These are phyloP conservation scores for Curvularia sp. DNA, from an alignment of 2,329 filamentous ascomycete species.

Conservation along the genomic window DNA sequence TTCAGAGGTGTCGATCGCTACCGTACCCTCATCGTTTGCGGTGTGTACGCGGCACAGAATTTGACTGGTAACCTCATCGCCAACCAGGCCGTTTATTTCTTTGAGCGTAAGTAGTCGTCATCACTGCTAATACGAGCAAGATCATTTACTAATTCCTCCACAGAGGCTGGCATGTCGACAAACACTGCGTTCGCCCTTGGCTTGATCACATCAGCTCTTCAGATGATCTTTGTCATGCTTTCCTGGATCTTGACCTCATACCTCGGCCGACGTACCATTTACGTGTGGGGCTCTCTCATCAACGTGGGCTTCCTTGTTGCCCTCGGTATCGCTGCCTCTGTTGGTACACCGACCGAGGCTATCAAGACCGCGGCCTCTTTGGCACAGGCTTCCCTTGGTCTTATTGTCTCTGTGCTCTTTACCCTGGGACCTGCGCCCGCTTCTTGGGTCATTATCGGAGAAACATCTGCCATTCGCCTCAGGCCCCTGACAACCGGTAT, in stretches of 20 bases:
- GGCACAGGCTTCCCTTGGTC: conserved; percentile 68
- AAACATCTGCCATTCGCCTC: conserved; percentile 71
- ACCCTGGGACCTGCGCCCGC: conserved; percentile 68
- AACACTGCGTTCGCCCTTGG: conserved; percentile 67
- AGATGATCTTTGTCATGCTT: conserved; percentile 68
- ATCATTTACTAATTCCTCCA: not conserved
- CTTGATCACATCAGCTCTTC: conserved; percentile 70
- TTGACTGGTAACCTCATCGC: conserved; percentile 69
- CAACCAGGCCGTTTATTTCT: conserved; percentile 69
- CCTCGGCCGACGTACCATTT: conserved; percentile 69
- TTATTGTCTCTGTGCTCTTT: conserved; percentile 72
- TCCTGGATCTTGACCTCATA: conserved; percentile 72
- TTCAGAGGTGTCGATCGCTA: conserved; percentile 63
- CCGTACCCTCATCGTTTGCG: conserved; percentile 64
- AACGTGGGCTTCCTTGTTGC: conserved; percentile 63
- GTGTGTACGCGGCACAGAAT: conserved; percentile 67
- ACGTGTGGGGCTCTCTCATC: conserved; percentile 65
- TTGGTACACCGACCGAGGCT: conserved; percentile 46
- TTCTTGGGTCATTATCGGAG: conserved; percentile 72
- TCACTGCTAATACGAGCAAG: too few relatives aligned
- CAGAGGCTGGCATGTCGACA: conserved; percentile 63
- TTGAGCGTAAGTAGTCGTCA: conserved; percentile 50
- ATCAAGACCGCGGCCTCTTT: conserved; percentile 49
- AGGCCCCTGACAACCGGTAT: conserved; percentile 70
- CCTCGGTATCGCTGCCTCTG: conserved; percentile 66